A percentile compares a stretch with the other conserved stretches of the same genome.
These are phyloP conservation scores for Pseudogymnoascus sp. DNA, from an alignment of 2,329 filamentous ascomycete genomes.

Conservation along the genomic window DNA sequence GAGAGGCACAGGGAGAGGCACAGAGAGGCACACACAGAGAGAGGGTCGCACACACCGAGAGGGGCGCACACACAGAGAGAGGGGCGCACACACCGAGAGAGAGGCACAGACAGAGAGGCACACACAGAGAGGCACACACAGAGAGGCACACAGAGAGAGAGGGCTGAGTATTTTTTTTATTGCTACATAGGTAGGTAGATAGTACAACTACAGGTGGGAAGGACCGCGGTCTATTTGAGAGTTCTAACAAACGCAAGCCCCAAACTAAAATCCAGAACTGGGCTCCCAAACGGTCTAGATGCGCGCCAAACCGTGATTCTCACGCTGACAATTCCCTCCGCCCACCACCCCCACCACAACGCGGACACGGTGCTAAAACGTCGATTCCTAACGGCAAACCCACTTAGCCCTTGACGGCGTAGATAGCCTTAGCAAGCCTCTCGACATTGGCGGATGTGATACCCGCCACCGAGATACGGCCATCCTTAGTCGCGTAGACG, in stretches of 20 bases:
- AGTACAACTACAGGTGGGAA: not conserved
- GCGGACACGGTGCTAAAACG: not conserved
- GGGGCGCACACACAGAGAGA: too few relatives aligned
- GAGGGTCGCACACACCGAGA: too few relatives aligned
- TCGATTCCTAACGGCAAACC: not conserved
- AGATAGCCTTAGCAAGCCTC: constrained; percentile 74
- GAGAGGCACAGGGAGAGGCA: too few relatives aligned
- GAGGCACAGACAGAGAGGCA: too few relatives aligned
- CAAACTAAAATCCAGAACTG: not conserved
- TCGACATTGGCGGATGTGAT: constrained; percentile 74
- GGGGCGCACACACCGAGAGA: too few relatives aligned
- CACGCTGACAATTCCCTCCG: constrained; percentile 2
- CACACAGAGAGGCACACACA: too few relatives aligned
- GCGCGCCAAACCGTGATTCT: not conserved
- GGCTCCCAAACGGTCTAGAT: not conserved
- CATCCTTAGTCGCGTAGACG: constrained; percentile 93
- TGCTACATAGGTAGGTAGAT: not conserved
- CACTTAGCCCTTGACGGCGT: constrained; percentile 64
- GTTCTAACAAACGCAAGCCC: not conserved
- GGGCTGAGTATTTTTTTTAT: not conserved
- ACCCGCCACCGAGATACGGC: constrained; percentile 76
- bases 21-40: too few relatives aligned
- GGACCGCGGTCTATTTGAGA: not conserved
- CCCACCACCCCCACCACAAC: not conserved
- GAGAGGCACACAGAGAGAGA: too few relatives aligned